Evolutionary conservation across 306 rosid genomes (phyloP).

Genomic region (Lagenaria siceraria): DNA sequence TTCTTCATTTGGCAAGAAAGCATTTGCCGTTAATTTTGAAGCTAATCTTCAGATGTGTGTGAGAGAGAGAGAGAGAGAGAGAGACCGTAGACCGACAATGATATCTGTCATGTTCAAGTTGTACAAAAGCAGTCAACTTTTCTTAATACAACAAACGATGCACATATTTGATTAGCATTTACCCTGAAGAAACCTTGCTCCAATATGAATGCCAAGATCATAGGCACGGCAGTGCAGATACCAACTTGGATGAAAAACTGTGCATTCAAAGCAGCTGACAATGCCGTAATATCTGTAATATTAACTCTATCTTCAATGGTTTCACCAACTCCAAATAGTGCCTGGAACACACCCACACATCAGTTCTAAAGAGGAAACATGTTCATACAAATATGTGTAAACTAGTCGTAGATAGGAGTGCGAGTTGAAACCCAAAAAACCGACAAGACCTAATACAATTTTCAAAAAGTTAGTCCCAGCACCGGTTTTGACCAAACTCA

Average conservation of each 20-base stretch:
- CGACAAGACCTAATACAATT: neutral
- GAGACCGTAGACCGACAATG: neutral
- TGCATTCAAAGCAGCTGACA: conserved; percentile 60
- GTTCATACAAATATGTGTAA: neutral
- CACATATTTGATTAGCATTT: conserved; percentile 6
- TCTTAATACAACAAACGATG: neutral
- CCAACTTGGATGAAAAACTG: conserved; percentile 92
- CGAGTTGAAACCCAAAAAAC: neutral
- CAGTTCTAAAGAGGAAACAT: neutral
- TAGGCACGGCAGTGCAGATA: conserved; percentile 79
- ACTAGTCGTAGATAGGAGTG: neutral
- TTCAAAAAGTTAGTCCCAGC: neutral
- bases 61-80: neutral
- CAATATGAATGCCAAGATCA: conserved; percentile 69
- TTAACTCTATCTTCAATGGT: conserved; percentile 36
- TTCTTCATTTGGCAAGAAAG: neutral
- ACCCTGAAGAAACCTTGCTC: conserved; percentile 89
- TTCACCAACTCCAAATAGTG: conserved; percentile 91
- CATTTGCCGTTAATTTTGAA: neutral
- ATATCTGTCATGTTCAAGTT: neutral
- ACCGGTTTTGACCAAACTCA: neutral
- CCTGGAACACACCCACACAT: conserved; percentile 29
- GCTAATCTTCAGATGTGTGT: neutral
- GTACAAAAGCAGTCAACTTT: neutral
- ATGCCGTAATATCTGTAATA: conserved; percentile 46